Conservation (phyloP, 306 rosid genomes). For the Malus sieversii region DNA sequence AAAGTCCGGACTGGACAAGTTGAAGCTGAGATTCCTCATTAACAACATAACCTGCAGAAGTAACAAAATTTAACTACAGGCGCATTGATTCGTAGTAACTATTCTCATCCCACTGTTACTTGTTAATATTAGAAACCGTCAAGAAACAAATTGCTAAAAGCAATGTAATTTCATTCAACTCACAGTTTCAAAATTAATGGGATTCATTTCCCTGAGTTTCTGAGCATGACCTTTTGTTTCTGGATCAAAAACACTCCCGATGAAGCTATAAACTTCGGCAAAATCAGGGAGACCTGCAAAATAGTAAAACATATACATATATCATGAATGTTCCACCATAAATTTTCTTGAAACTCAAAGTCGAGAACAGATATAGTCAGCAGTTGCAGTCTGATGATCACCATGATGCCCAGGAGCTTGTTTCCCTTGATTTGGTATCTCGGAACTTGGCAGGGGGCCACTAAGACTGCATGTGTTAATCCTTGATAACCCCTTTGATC, state of each 20-base stretch:
- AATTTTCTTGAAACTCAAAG: not conserved
- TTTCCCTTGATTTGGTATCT: slow-evolving; percentile 45
- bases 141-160: slow-evolving; percentile 4
- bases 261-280: slow-evolving; percentile 82
- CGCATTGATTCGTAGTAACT: not conserved
- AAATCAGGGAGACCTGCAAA: slow-evolving; percentile 74
- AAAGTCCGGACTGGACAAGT: slow-evolving; percentile 65
- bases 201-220: slow-evolving; percentile 93
- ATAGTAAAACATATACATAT: slow-evolving; percentile 1
- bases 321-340: slow-evolving; percentile 5
- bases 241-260: slow-evolving; percentile 90
- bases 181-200: slow-evolving; percentile 88
- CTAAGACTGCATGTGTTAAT: slow-evolving; percentile 32
- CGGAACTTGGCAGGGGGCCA: slow-evolving; percentile 31
- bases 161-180: slow-evolving; percentile 30
- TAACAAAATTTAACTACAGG: slow-evolving; percentile 11
- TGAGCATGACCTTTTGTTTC: slow-evolving; percentile 60
- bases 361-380: not conserved
- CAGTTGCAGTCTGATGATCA: slow-evolving; percentile 16
- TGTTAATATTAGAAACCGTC: not conserved
- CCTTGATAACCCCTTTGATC: slow-evolving; percentile 52
- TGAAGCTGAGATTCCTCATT: slow-evolving; percentile 77
- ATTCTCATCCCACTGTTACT: not conserved
- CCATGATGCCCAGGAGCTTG: slow-evolving; percentile 56
- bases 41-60: slow-evolving; percentile 73